These are phyloP conservation scores for Scheffersomyces quercinus DNA, from an alignment of 1,139 yeast genomes.

Conservation along the genomic window DNA sequence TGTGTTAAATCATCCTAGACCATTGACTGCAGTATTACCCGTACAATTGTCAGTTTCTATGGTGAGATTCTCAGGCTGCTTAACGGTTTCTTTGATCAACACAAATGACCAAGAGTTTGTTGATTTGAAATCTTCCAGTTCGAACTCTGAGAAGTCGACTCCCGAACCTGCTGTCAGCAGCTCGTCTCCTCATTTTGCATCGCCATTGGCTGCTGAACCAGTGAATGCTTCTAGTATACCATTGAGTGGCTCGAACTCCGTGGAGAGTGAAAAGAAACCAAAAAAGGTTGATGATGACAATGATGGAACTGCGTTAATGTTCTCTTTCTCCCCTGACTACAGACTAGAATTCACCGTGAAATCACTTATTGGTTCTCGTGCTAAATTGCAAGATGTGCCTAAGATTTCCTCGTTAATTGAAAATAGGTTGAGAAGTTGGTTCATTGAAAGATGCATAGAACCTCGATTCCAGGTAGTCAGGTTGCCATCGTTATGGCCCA, in stretches of 20 bases:
- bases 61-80: slow-evolving; percentile 89
- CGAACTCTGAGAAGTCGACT: slow-evolving; percentile 9
- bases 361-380: slow-evolving; percentile 88
- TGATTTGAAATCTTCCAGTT: not conserved
- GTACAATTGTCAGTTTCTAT: slow-evolving; percentile 82
- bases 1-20: slow-evolving; percentile 80
- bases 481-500: slow-evolving; percentile 89
- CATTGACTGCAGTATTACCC: slow-evolving; percentile 83
- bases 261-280: slow-evolving; percentile 9
- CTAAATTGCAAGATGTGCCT: slow-evolving; percentile 91
- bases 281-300: slow-evolving; percentile 18
- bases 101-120: slow-evolving; percentile 42
- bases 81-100: slow-evolving; percentile 74
- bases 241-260: slow-evolving; percentile 6
- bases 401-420: slow-evolving; percentile 86
- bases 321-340: slow-evolving; percentile 90
- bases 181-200: slow-evolving; percentile 9
- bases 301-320: slow-evolving; percentile 70
- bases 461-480: slow-evolving; percentile 86
- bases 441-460: slow-evolving; percentile 87
- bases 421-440: slow-evolving; percentile 81
- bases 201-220: slow-evolving; percentile 1
- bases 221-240: not conserved
- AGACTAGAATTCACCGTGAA: slow-evolving; percentile 81
- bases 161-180: slow-evolving; percentile 7